phyloP scores from a whole-genome alignment of 1,284 basidiomycete species.

The Megacollybia platyphylla region DNA sequence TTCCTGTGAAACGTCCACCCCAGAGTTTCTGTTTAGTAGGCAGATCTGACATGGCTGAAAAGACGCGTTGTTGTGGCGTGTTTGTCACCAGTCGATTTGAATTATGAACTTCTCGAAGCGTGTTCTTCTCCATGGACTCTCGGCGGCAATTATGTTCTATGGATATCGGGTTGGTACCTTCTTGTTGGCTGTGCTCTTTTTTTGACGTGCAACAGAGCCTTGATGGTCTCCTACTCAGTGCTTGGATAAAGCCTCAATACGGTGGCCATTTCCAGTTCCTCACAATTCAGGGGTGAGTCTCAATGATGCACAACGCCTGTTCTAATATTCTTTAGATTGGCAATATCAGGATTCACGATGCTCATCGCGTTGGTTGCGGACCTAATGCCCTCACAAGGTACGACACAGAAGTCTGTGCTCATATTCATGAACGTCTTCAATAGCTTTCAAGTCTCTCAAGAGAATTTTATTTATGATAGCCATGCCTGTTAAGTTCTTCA shows the following conservation, averaged over 20 bases:
- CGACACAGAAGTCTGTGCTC: not conserved
- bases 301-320: not conserved
- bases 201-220: slow-evolving; percentile 11
- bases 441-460: slow-evolving; percentile 34
- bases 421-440: not conserved
- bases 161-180: slow-evolving; percentile 20
- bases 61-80: slow-evolving; percentile 6
- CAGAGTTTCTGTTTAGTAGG: slow-evolving; percentile 75
- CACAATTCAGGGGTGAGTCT: slow-evolving; percentile 60
- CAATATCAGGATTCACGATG: slow-evolving; percentile 39
- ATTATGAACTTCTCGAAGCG: not conserved
- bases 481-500: slow-evolving; percentile 30
- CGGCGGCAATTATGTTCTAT: slow-evolving; percentile 31
- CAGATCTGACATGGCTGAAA: slow-evolving; percentile 31
- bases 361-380: slow-evolving; percentile 32
- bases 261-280: slow-evolving; percentile 63
- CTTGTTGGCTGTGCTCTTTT: too few species aligned
- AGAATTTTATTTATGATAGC: slow-evolving; percentile 46
- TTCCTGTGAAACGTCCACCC: slow-evolving; percentile 86
- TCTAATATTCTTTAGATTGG: slow-evolving; percentile 19
- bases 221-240: slow-evolving; percentile 19
- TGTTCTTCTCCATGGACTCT: slow-evolving; percentile 24
- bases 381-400: slow-evolving; percentile 19
- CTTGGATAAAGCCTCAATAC: slow-evolving; percentile 29
- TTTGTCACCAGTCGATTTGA: not conserved